Evolutionary conservation across 2,329 filamentous ascomycete species (phyloP), one percentile per base, ranked within the genome.

Genomic region (Fusarium foetens): DNA sequence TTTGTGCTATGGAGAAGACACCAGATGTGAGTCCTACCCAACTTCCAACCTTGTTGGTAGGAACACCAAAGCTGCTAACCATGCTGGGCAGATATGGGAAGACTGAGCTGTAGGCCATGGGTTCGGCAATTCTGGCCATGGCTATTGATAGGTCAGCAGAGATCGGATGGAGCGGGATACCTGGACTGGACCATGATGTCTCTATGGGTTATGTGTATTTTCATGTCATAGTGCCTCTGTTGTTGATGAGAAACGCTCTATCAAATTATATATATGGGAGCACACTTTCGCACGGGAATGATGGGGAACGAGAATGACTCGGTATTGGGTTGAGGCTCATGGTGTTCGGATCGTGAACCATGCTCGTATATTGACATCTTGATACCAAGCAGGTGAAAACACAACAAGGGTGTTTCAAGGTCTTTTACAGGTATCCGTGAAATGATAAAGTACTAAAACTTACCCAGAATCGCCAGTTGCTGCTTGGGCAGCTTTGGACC

Each of bases 391-490:
- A 71, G 58, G 42, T 45, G 39, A 53, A 42, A 27, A 46, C 27
- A 43, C n/a, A 39, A 59, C 52, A 45, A 45, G 38, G n/a, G 17
- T 21, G 17, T 25, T 48, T 23, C 6, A 29, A 39, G n/a, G 36
- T 31, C 5, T 42, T 61, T 57, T 64, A 42, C 58, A 35, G 36
- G 25, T 23, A 45, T 27, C 10, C 9, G 35, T 38, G 35, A 23
- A 52, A 48, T 23, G 12, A 60, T 41, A 38, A 70, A 58, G 27
- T n/a, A 35, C 29, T 9, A n/a, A 36, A n/a, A 39, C 88, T 85
- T 87, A 94, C 93, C 91, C 71, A 97, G 84, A 78, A 97, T 94
- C 46, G 90, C 84, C 78, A 97, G 85, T 83, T 97, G 94, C 86
- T 91, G 89, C 45, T 89, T 85, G 1, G 94, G 93, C 85, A 96